Conservation (phyloP, 2,329 filamentous ascomycete genomes). For the Fusarium xylarioides region DNA sequence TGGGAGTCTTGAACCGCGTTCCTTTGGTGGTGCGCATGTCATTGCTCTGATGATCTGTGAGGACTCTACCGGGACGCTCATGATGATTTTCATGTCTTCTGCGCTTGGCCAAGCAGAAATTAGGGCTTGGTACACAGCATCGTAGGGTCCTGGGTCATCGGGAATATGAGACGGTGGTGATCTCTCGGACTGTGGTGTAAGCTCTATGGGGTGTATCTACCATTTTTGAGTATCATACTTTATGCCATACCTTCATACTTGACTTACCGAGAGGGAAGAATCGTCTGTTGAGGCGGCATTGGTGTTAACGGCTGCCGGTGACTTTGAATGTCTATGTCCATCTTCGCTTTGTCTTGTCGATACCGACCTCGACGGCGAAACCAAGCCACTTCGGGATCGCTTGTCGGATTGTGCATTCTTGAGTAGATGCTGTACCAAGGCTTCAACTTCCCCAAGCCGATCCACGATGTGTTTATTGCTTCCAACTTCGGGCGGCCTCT, state of each 20-base stretch:
- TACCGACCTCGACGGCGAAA: background rate
- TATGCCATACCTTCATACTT: fast-evolving
- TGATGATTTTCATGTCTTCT: constrained; percentile 50
- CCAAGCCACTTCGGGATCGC: background rate
- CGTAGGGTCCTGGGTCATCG: constrained; percentile 1
- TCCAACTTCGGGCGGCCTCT: constrained; percentile 38
- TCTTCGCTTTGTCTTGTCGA: background rate
- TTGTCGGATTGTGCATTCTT: background rate
- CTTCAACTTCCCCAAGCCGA: constrained; percentile 50
- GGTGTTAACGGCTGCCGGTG: background rate
- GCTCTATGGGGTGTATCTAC: background rate
- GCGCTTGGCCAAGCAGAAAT: constrained; percentile 50
- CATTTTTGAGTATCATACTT: background rate
- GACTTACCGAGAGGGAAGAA: background rate
- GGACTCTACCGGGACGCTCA: constrained; percentile 41
- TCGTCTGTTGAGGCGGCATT: too few species aligned
- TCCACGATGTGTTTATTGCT: constrained; percentile 39
- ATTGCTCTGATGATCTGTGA: constrained; percentile 49
- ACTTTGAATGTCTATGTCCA: background rate
- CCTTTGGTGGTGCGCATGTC: constrained; percentile 44
- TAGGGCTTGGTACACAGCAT: constrained; percentile 45
- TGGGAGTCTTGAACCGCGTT: background rate
- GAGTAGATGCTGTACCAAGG: constrained; percentile 45
- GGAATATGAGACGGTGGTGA: too few species aligned
- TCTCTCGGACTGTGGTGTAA: background rate